phyloP scores from a whole-genome alignment of 306 rosid species.

The Acacia acuminata region DNA sequence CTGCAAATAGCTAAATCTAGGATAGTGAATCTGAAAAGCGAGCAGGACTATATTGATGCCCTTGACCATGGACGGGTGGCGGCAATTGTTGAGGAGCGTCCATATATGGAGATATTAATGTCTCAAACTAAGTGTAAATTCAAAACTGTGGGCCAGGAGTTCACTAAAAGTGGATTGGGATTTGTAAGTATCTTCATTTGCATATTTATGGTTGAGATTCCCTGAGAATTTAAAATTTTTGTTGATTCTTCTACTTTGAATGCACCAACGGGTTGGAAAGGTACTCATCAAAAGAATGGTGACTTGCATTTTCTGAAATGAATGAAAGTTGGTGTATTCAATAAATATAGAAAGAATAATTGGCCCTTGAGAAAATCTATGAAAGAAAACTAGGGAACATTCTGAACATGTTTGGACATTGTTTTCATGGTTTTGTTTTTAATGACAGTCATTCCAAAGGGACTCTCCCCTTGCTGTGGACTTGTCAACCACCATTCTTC shows the following conservation, averaged over 20 bases:
- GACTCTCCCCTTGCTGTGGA: constrained; percentile 92
- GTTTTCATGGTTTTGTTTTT: not conserved
- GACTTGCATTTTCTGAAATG: not conserved
- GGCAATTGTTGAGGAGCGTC: constrained; percentile 86
- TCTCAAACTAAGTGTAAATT: constrained; percentile 49
- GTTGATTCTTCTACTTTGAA: not conserved
- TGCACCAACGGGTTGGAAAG: not conserved
- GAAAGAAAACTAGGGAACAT: not conserved
- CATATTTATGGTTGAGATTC: not conserved
- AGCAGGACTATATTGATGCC: constrained; percentile 51
- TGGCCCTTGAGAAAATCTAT: not conserved
- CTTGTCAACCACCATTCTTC: constrained; percentile 86
- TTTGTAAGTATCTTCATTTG: constrained; percentile 59
- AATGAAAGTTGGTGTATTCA: not conserved
- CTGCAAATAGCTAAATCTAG: constrained; percentile 69
- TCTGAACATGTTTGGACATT: not conserved
- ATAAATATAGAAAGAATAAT: not conserved
- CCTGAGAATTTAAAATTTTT: not conserved
- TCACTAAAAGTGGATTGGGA: constrained; percentile 93
- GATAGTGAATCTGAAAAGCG: constrained; percentile 53
- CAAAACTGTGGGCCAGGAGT: constrained; percentile 84
- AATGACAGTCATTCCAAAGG: constrained; percentile 79
- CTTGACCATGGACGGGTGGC: constrained; percentile 75
- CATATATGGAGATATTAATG: constrained; percentile 73
- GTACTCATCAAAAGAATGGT: not conserved